These are phyloP conservation scores for Globisporangium lucens DNA, from an alignment of 352 stramenopile genomes.

Conservation along the genomic window DNA sequence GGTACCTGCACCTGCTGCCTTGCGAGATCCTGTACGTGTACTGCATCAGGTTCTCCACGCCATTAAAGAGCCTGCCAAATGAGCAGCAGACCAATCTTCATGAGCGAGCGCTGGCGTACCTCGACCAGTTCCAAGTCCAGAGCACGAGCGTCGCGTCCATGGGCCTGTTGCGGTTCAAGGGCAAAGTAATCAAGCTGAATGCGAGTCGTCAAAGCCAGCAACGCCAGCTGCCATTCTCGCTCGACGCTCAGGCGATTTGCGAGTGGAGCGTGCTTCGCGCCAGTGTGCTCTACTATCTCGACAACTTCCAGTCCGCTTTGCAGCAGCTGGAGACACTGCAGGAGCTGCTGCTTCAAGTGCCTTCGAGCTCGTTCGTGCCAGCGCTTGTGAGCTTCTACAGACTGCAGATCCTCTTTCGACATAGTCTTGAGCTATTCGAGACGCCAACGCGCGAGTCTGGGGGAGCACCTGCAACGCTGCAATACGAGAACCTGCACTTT, in stretches of 20 bases:
- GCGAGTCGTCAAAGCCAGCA: neutral
- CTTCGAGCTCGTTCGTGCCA: slow-evolving; percentile 27
- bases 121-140: slow-evolving; percentile 16
- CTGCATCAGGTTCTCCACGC: slow-evolving; percentile 19
- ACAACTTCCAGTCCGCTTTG: slow-evolving; percentile 19
- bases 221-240: neutral
- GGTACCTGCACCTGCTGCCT: slow-evolving; percentile 30
- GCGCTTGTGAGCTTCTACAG: slow-evolving; percentile 38
- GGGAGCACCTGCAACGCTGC: neutral
- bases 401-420: slow-evolving; percentile 30
- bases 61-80: neutral
- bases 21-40: slow-evolving; percentile 42
- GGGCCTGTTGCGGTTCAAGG: slow-evolving; percentile 11
- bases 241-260: slow-evolving; percentile 17
- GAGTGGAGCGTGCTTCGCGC: slow-evolving; percentile 33
- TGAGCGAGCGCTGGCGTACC: slow-evolving; percentile 11
- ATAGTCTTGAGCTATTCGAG: neutral
- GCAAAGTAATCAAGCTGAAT: slow-evolving; percentile 21
- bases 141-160: slow-evolving; percentile 8
- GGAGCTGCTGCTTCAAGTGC: slow-evolving; percentile 13
- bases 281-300: slow-evolving; percentile 36
- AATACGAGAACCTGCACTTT: slow-evolving; percentile 2
- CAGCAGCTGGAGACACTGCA: slow-evolving; percentile 25
- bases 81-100: slow-evolving; percentile 3
- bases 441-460: neutral